Evolutionary conservation across 2,329 filamentous ascomycete species (phyloP).

Genomic region (Ceratocystis ficicola): DNA sequence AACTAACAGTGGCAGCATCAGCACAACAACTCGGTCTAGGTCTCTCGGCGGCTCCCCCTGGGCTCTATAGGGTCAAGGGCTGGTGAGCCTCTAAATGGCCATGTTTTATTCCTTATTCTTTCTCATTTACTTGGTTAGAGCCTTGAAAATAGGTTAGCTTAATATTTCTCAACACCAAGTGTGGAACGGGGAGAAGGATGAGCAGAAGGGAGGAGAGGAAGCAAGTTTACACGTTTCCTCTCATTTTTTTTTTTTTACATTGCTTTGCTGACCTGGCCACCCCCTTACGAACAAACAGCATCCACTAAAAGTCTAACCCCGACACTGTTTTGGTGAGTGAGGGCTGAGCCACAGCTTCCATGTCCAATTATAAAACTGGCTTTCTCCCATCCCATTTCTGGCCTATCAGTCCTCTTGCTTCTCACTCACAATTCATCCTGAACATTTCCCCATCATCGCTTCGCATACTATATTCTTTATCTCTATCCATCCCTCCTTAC

Average conservation of each 20-base stretch:
- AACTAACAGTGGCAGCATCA: neutral
- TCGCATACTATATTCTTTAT: neutral
- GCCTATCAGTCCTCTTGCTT: neutral
- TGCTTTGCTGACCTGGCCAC: constrained; percentile 7
- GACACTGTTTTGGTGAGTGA: constrained; percentile 2
- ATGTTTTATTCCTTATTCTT: neutral
- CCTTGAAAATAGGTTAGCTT: constrained; percentile 1
- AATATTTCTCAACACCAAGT: constrained; percentile 6
- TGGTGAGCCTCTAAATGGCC: constrained; percentile 2
- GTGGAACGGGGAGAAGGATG: constrained; percentile 5
- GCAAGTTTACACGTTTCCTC: constrained; percentile 21
- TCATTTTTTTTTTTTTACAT: neutral
- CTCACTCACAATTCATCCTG: neutral
- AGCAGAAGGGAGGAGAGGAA: constrained; percentile 2
- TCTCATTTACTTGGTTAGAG: neutral
- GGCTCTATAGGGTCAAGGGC: constrained; percentile 10
- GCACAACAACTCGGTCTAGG: neutral
- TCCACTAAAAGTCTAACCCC: constrained; percentile 8
- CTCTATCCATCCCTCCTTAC: neutral
- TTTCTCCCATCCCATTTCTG: constrained; percentile 21
- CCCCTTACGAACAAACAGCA: constrained; percentile 9
- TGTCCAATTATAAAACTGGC: constrained; percentile 16
- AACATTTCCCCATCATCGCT: constrained; percentile 2
- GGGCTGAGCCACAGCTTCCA: constrained; percentile 4
- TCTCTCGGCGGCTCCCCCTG: constrained; percentile 9